Base-by-base conservation (phyloP, 2,329 filamentous ascomycete species). In the Mariannaea elegans region DNA sequence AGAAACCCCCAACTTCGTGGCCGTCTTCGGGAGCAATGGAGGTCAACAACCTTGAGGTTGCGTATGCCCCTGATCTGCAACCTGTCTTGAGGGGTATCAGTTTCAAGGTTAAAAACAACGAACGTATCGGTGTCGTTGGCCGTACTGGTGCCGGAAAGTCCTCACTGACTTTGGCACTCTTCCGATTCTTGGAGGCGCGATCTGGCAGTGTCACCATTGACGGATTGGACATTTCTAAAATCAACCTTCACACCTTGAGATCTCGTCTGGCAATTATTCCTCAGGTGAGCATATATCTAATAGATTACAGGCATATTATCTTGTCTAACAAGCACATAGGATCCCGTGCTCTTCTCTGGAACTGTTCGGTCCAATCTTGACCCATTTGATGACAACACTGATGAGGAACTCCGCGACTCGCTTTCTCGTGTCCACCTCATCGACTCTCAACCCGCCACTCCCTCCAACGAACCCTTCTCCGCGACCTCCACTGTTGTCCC, bases 221-320 rank as follows among this genome's bases (percentile, higher is more conserved):
- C 67, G 90, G 90, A 0, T 66, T 92, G 12, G 90, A 94, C 69
- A 91, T 93, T 50, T 88, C 89, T 19, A 89, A 85, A 68, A 85
- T 94, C 68, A 85, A 84, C 53, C 81, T 94, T 1, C 83, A 90
- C 56, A 87, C 90, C 55, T 79, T 95, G 10, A 85, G 92, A 21
- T 89, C 86, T n/a, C 83, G 90, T 0, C 77, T 95, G 1, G 90
- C 90, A 34, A 94, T 95, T 65, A 94, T 95, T 53, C 91, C 92
- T 1, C 90, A 83, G 72, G 78, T 78, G 67, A 61, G 72, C 54
- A 5, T 8, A 14, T 16, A n/a, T 14, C n/a, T n/a, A n/a, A n/a
- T n/a, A n/a, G n/a, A n/a, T n/a, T n/a, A n/a, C n/a, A n/a, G n/a
- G n/a, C n/a, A n/a, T n/a, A n/a, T n/a, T 27, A 8, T 8, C 24